Conservation (phyloP, 192 early-diverging fungal species). For the Coemansia umbellata region DNA sequence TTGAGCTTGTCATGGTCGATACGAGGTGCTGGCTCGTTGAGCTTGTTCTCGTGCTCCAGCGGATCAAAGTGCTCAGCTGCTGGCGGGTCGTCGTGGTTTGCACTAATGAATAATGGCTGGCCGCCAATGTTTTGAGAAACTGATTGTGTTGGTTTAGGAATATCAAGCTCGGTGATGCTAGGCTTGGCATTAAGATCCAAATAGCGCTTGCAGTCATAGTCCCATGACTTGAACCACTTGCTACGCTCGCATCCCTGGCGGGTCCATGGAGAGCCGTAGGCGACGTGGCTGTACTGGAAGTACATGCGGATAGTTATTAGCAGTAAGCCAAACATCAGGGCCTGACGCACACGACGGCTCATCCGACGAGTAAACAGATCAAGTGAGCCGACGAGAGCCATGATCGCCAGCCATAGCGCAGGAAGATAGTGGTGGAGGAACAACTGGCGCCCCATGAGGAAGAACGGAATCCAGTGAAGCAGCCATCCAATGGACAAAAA, state of each 20-base stretch:
- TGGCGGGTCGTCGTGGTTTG: slow-evolving; percentile 28
- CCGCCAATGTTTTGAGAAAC: slow-evolving; percentile 8
- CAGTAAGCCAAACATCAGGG: slow-evolving; percentile 52
- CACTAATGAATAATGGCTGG: slow-evolving; percentile 1
- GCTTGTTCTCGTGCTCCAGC: slow-evolving; percentile 50
- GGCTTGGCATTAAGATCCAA: slow-evolving; percentile 11
- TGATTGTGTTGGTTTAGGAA: slow-evolving; percentile 12
- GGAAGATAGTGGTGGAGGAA: slow-evolving; percentile 97
- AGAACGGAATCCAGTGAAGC: slow-evolving; percentile 86
- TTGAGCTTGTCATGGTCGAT: slow-evolving; percentile 48
- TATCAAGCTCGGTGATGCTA: slow-evolving; percentile 1
- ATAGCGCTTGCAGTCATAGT: slow-evolving; percentile 68
- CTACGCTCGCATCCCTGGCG: slow-evolving; percentile 67
- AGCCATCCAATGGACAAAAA: slow-evolving; percentile 75
- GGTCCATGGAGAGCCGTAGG: slow-evolving; percentile 79
- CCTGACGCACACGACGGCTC: slow-evolving; percentile 50
- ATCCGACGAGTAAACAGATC: slow-evolving; percentile 70
- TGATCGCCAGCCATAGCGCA: slow-evolving; percentile 81
- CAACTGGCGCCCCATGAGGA: slow-evolving; percentile 83
- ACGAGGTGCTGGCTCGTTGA: slow-evolving; percentile 47
- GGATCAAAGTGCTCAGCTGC: slow-evolving; percentile 47
- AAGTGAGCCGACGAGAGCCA: slow-evolving; percentile 65
- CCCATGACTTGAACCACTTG: slow-evolving; percentile 81
- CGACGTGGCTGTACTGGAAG: slow-evolving; percentile 75
- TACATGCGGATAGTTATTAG: slow-evolving; percentile 57